Base-by-base conservation (phyloP, 495 filamentous ascomycete genomes). In the Astrothelium macrocarpum region DNA sequence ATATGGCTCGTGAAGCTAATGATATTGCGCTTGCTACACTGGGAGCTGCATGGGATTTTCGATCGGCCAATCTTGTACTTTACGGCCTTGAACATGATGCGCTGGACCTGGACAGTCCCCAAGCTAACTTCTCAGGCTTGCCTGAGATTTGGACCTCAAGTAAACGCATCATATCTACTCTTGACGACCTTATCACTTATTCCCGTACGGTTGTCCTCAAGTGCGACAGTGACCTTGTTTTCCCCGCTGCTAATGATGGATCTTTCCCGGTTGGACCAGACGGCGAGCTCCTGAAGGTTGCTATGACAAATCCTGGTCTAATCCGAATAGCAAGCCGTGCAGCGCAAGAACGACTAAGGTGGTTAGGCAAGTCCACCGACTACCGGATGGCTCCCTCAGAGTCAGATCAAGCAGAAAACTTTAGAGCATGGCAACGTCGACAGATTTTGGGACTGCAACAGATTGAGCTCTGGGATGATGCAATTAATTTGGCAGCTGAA, bases 121-220 rank as follows among this genome's bases (percentile, higher is more conserved):
- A 75, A 4, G 70, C 73, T 36, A 77, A 79, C 42, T 90, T 85
- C 69, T 76, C 85, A 32, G 83, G 77, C 2, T 78, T 96, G 20
- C 85, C 88, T 20, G 84, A 88, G 56, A 85, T 89, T 62, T 97
- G 92, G 92, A 95, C 90, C 2, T 88, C 87, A 11, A 84, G 81
- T 28, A 75, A 78, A 1, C 84, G 85, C 63, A 76, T 87, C 62
- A 75, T 80, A 26, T 79, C 81, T 62, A 80, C 84, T 60, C 70
- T 80, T 12, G 79, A 79, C 64, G 77, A 80, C 28, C 77, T 88
- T 32, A 73, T 81, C 42, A 80, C 84, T 32, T 53, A 72, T 2
- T 72, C 72, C 12, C 71, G 75, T 39, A 65, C 64, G 32, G 12
- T 73, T 20, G 70, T 76, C 18, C 34, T 53, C 11, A 58, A 70